These are phyloP conservation scores for Phytopythium vexans DNA, from an alignment of 352 stramenopile species.

Conservation along the genomic window DNA sequence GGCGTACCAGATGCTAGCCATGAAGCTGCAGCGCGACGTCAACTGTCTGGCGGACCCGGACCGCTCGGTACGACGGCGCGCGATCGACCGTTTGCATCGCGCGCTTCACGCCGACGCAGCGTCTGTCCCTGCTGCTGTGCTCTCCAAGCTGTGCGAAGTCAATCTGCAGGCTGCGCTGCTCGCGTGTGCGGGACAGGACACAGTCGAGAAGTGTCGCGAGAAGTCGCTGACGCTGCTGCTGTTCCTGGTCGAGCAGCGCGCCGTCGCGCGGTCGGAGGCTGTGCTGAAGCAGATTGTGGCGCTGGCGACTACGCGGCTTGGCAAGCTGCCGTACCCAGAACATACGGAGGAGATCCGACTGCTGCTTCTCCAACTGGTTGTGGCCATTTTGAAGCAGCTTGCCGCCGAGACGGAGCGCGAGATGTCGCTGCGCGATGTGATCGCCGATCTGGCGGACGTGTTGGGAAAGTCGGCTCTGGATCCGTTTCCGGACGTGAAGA, in stretches of 20 bases:
- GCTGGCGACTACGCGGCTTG: constrained; percentile 49
- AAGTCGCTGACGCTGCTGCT: constrained; percentile 56
- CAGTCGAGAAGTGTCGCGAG: constrained; percentile 79
- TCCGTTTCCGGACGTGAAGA: constrained; percentile 81
- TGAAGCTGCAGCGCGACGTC: constrained; percentile 83
- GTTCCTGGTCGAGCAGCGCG: constrained; percentile 47
- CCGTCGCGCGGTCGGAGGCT: constrained; percentile 31
- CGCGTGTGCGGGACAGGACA: constrained; percentile 39
- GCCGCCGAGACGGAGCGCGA: constrained; percentile 5
- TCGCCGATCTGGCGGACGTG: constrained; percentile 62
- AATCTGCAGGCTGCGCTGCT: constrained; percentile 54
- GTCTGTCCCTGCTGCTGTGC: constrained; percentile 24
- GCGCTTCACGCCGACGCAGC: constrained; percentile 42
- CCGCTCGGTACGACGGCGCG: constrained; percentile 63
- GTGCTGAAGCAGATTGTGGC: constrained; percentile 48
- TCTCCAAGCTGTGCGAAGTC: constrained; percentile 36
- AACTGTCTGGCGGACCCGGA: constrained; percentile 78
- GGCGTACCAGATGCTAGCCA: constrained; percentile 54
- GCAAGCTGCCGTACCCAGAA: constrained; percentile 75
- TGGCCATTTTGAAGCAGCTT: constrained; percentile 56
- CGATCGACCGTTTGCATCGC: constrained; percentile 68
- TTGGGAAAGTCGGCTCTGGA: constrained; percentile 73
- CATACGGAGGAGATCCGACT: constrained; percentile 81
- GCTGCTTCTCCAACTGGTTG: constrained; percentile 56
- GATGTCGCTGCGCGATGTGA: constrained; percentile 45